Conservation (phyloP, 306 rosid genomes). For the Quercus bicolor region DNA sequence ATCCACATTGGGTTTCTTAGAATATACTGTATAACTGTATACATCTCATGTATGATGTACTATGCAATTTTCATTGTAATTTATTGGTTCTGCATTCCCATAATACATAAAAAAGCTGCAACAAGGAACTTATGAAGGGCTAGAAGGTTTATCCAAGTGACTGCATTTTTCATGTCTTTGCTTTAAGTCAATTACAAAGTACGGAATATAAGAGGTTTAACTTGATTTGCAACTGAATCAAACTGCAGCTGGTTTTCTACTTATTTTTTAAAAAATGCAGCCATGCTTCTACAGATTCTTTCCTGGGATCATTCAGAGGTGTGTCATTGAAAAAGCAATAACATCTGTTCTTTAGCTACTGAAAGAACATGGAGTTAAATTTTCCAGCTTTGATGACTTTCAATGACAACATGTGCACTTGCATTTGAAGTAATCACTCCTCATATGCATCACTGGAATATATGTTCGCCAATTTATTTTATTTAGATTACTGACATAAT, state of each 20-base stretch:
- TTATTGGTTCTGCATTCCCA: not conserved
- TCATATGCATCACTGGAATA: not conserved
- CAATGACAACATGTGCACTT: not conserved
- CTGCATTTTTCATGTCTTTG: not conserved
- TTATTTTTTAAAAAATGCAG: not conserved
- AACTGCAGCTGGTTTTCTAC: not conserved
- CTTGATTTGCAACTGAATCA: not conserved
- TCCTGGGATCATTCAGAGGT: not conserved
- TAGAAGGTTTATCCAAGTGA: not conserved
- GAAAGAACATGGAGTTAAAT: not conserved
- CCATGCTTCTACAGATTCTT: too few relatives aligned
- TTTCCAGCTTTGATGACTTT: not conserved
- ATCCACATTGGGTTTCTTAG: not conserved
- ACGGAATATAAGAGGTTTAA: not conserved
- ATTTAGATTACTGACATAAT: not conserved
- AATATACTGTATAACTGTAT: not conserved
- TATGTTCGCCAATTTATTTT: not conserved
- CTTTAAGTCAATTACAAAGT: not conserved
- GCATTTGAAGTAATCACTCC: not conserved
- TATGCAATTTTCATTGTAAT: not conserved
- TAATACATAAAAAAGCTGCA: not conserved
- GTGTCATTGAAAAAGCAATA: not conserved
- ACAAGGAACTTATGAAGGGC: not conserved
- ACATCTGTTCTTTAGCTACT: not conserved
- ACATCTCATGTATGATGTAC: not conserved